phyloP scores from a whole-genome alignment of 257 asterid species.

The Solanum verrucosum region DNA sequence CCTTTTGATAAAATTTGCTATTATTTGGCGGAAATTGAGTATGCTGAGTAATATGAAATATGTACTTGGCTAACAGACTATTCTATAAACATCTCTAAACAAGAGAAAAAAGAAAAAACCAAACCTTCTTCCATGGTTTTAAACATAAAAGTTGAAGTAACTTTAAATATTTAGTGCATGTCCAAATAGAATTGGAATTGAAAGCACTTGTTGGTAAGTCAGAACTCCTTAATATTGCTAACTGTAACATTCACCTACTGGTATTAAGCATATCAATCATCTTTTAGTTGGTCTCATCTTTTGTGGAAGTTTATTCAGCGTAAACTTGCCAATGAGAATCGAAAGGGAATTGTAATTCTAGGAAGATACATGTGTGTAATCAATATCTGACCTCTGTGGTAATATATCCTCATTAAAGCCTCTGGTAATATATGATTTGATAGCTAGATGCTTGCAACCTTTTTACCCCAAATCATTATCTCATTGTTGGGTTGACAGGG shows the following conservation, averaged over 20 bases:
- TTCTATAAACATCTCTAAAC: background rate
- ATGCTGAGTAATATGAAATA: background rate
- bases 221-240: background rate
- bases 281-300: background rate
- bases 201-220: background rate
- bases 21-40: background rate
- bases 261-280: background rate
- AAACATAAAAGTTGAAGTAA: background rate
- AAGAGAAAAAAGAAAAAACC: background rate
- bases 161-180: background rate
- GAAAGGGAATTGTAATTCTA: background rate
- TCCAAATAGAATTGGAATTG: background rate
- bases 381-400: background rate
- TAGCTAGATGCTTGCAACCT: background rate
- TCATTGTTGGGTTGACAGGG: slow-evolving; percentile 42
- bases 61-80: background rate
- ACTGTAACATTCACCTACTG: background rate
- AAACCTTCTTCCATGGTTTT: background rate
- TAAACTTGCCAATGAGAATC: background rate
- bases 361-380: background rate
- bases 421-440: background rate
- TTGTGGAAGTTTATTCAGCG: background rate
- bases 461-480: background rate
- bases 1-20: background rate
- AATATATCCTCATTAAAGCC: background rate